Conservation (phyloP, 2,329 filamentous ascomycete genomes). For the Drechslerella coelobrocha region DNA sequence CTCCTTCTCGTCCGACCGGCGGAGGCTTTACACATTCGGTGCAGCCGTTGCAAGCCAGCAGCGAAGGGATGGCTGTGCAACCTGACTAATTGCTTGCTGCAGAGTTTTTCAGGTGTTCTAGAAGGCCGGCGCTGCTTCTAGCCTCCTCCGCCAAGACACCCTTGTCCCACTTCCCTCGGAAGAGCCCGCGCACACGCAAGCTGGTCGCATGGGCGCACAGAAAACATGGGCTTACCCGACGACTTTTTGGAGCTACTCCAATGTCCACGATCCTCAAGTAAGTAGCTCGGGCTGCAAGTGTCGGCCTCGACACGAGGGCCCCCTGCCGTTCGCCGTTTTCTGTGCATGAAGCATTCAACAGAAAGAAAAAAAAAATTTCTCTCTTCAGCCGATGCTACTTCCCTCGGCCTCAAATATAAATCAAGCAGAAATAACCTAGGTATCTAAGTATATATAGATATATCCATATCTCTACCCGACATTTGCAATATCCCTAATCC, state of each 20-base stretch:
- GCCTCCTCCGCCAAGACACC: slow-evolving; percentile 19
- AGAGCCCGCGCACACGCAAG: slow-evolving; percentile 18
- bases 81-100: background rate
- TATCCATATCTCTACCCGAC: no score
- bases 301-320: no score
- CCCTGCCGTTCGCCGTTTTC: background rate
- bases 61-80: background rate
- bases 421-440: no score
- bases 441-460: no score
- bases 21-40: background rate
- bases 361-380: slow-evolving; percentile 2
- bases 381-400: no score
- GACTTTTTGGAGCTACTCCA: background rate
- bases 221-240: background rate
- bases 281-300: no score
- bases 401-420: no score
- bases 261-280: no score
- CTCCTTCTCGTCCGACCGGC: background rate
- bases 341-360: background rate
- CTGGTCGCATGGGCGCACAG: slow-evolving; percentile 1
- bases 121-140: slow-evolving; percentile 36
- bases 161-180: slow-evolving; percentile 10
- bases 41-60: background rate
- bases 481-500: no score
- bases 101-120: slow-evolving; percentile 28